These are phyloP conservation scores for Thraustochytrium sp. DNA, from an alignment of 352 stramenopile species.

Conservation along the genomic window DNA sequence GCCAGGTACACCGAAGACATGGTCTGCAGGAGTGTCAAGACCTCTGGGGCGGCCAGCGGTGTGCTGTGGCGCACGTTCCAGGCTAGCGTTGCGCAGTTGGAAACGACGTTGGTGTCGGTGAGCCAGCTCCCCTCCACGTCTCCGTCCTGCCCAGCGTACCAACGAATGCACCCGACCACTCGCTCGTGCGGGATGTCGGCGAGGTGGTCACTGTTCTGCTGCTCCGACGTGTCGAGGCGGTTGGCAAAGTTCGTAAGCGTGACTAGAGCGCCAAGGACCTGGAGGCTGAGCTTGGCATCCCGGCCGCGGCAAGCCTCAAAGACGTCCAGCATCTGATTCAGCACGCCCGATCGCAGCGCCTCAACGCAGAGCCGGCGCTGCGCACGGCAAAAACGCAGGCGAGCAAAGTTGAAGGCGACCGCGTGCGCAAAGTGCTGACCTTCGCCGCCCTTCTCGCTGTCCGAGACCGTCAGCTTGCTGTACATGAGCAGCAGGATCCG, in stretches of 20 bases:
- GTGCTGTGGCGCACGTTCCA: not conserved
- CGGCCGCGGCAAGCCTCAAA: not conserved
- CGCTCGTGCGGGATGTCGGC: too few species aligned
- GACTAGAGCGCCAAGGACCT: not conserved
- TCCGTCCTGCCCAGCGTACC: not conserved
- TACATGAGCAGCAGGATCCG: not conserved
- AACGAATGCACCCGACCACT: too few species aligned
- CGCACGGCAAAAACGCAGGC: not conserved
- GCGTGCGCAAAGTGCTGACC: not conserved
- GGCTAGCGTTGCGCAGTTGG: not conserved
- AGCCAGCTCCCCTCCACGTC: not conserved
- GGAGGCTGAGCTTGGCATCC: not conserved
- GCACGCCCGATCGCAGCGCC: not conserved
- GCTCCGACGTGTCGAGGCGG: too few species aligned
- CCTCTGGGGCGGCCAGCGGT: not conserved
- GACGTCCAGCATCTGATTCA: not conserved
- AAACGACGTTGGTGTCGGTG: not conserved
- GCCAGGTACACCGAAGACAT: not conserved
- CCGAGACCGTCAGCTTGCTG: not conserved
- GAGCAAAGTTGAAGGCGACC: conserved; percentile 12
- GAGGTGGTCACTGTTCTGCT: too few species aligned
- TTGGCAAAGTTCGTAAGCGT: not conserved
- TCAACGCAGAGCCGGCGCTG: not conserved
- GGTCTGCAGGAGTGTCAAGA: not conserved
- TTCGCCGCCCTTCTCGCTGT: not conserved